Evolutionary conservation across 176 grass and related monocot species (phyloP), one percentile per base, ranked within the genome.

Genomic region (Paspalum vaginatum): DNA sequence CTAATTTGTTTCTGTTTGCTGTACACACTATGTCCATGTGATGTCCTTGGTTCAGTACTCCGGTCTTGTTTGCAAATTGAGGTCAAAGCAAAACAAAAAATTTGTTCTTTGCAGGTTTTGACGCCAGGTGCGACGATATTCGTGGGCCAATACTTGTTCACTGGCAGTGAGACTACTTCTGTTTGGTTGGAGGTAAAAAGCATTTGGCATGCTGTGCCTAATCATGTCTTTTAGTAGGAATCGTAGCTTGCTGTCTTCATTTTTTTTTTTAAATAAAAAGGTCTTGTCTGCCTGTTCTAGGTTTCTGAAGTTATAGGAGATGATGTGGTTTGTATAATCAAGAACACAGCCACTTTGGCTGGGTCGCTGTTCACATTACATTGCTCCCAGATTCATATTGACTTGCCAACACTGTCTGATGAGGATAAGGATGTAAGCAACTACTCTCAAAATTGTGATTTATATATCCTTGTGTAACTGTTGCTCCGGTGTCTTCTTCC

Each of bases 111-210:
- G 48, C 90, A 95, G 96, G 88, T 82, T 22, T 72, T 99, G 74
- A 99, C 87, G 17, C 93, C 90, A 39, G 93, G 93, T 71, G 96
- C 83, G 70, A 91, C 96, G 6, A 95, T 99, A 74, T 99, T 99
- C 70, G 92, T 99, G 46, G 96, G 96, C 1, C 96, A 99, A 74
- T 99, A 99, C 68, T 83, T 99, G 86, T 95, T 99, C 84, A 99
- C 96, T 32, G 96, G 96, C 42, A 93, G 93, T 51, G 96, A 99
- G 82, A 99, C 93, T 81, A 99, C 96, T 76, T 99, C 93, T 60
- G 96, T 95, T 81, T 99, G 96, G 96, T 74, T 99, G 83, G 90
- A 99, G 96, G 97, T 99, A 84, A 43, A 51, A 51, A 22, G 18
- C 18, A 2, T 72, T 76, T 49, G 21, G 13, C 4, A 58, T 20